A percentile compares a stretch with the other conserved stretches of the same genome.
These are phyloP conservation scores for Alnus rubra DNA, from an alignment of 306 rosid species.

Conservation along the genomic window DNA sequence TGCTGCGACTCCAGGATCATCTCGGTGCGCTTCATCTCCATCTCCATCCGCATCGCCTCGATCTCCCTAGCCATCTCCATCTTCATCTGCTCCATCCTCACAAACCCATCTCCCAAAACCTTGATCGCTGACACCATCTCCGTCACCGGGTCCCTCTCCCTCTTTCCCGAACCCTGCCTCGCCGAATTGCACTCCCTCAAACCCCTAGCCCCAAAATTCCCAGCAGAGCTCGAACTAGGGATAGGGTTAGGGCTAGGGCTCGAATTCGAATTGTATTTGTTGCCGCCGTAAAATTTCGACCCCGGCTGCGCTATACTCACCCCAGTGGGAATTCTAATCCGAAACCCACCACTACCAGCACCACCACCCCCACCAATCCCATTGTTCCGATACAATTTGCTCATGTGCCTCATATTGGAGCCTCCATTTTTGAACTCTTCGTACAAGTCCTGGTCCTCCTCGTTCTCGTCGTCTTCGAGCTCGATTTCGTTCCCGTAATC, in stretches of 20 bases:
- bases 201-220: constrained; percentile 47
- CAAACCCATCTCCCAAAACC: constrained; percentile 88
- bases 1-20: constrained; percentile 95
- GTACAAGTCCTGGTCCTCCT: constrained; percentile 60
- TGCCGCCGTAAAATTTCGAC: constrained; percentile 40
- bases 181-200: constrained; percentile 45
- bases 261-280: constrained; percentile 42
- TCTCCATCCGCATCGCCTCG: constrained; percentile 86
- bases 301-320: constrained; percentile 74
- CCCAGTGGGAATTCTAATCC: constrained; percentile 81
- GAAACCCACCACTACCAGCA: constrained; percentile 47
- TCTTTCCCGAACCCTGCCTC: constrained; percentile 46
- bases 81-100: constrained; percentile 91
- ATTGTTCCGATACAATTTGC: constrained; percentile 57
- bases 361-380: constrained; percentile 31
- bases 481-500: constrained; percentile 39
- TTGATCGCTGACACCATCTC: constrained; percentile 85
- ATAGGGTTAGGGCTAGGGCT: constrained; percentile 25
- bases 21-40: constrained; percentile 95
- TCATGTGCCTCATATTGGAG: constrained; percentile 55
- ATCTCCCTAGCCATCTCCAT: constrained; percentile 97
- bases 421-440: constrained; percentile 59
- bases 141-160: constrained; percentile 56
- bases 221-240: constrained; percentile 33
- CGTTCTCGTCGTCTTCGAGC: constrained; percentile 46